Evolutionary conservation across 202 grass and related monocot genomes (phyloP).

Genomic region (Carex arenaria): DNA sequence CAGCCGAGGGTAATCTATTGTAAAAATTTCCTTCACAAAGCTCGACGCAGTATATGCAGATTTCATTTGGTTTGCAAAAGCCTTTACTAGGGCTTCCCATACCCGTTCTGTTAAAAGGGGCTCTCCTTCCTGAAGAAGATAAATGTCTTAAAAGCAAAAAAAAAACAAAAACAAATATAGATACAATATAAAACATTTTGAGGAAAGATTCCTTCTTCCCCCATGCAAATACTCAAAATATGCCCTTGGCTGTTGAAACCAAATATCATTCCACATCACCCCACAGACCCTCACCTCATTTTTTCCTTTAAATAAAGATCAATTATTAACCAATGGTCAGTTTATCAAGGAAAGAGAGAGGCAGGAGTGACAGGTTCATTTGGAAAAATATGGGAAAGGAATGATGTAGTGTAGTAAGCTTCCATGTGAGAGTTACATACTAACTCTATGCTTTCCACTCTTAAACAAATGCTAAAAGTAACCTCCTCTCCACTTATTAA

Average conservation of each 20-base stretch:
- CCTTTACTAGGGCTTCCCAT: conserved; percentile 96
- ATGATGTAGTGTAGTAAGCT: neutral
- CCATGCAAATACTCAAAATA: neutral
- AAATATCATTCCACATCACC: neutral
- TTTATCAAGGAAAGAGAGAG: neutral
- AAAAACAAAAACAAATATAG: neutral
- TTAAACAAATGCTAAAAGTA: neutral
- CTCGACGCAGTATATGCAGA: conserved; percentile 85
- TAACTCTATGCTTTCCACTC: neutral
- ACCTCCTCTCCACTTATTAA: neutral
- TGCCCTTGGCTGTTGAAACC: neutral
- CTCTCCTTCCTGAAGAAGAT: conserved; percentile 76
- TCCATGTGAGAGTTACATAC: neutral
- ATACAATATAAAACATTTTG: neutral
- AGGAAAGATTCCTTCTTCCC: neutral
- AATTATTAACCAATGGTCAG: neutral
- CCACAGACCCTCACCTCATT: neutral
- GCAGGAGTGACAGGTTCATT: neutral
- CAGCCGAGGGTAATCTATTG: conserved; percentile 82
- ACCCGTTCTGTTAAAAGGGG: conserved; percentile 93
- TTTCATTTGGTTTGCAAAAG: conserved; percentile 93
- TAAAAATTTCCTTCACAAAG: conserved; percentile 99
- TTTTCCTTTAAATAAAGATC: neutral
- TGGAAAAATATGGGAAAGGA: neutral
- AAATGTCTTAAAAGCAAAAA: conserved; percentile 11